Evolutionary conservation across 2,329 filamentous ascomycete genomes (phyloP), one percentile per base, ranked within the genome.

Genomic region (Colletotrichum sp.): DNA sequence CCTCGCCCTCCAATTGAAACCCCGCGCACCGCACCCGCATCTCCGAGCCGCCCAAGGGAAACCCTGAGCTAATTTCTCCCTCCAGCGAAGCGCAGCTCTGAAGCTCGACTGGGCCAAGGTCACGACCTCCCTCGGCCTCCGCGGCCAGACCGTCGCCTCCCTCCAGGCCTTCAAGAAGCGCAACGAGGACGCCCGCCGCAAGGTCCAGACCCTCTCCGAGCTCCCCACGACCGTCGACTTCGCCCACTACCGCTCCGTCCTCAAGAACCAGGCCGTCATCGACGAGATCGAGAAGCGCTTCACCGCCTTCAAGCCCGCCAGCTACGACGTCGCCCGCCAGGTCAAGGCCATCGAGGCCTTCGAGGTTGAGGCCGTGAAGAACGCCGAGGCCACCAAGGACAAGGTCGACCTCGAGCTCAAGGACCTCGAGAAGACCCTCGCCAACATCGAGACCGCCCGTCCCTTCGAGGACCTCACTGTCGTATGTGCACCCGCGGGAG

Each of bases 91-190:
- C 92, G 96, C 96, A 91, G 96, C 96, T 88, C 93, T 98, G 89
- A 99, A 99, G 93, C 93, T 99, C 92, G 97, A 99, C 93, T 99
- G 97, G 97, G 93, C 93, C 89, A 97, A 98, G 90, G 93, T 99
- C 85, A 94, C 94, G 88, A 93, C 92, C 89, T 98, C 96, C 85
- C 96, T 99, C 84, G 96, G 96, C 87, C 95, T 99, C 87, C 95
- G 95, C 87, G 97, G 97, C 87, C 95, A 96, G 90, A 99, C 97
- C 81, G 96, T 95, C 81, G 89, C 94, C 83, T 94, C 96, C 78
- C 95, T 99, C 78, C 94, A 96, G 87, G 92, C 95, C 80, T 99
- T 99, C 94, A 99, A 99, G 93, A 97, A 98, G 93, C 96, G 97
- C 90, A 98, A 99, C 91, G 97, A 99, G 86, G 96, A 98, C 86